Conservation (phyloP, 148 eudicot species). For the Vaccinium myrtillus region DNA sequence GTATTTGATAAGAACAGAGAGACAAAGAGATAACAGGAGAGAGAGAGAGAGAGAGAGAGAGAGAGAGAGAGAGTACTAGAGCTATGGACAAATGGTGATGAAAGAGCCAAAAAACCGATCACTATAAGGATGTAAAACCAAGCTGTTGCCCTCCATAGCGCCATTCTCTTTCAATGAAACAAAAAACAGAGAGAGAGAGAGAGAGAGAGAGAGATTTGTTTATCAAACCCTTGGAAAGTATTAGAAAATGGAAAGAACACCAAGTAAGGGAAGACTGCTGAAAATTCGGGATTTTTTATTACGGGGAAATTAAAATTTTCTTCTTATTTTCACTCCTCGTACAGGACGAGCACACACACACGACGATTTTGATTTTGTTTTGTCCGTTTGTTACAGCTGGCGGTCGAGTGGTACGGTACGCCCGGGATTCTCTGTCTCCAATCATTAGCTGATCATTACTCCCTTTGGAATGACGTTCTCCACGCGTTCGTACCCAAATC, state of each 20-base stretch:
- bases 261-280: background rate
- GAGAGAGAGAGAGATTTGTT: background rate
- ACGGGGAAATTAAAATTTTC: too few relatives aligned
- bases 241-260: background rate
- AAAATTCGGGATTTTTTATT: too few relatives aligned
- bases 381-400: background rate
- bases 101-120: background rate
- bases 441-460: background rate
- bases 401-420: background rate
- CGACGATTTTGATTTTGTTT: background rate
- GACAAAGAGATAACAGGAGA: background rate
- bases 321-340: background rate
- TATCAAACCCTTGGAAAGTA: background rate
- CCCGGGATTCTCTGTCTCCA: background rate
- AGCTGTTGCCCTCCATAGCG: background rate
- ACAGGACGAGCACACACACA: background rate
- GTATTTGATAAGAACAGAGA: background rate
- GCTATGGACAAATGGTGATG: background rate
- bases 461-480: background rate
- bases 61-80: background rate
- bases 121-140: background rate
- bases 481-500: too few relatives aligned
- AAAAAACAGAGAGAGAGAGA: background rate
- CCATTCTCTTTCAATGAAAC: background rate
- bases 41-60: background rate